Base-by-base conservation (phyloP, 1,284 basidiomycete species). In the Porodaedalea pini region DNA sequence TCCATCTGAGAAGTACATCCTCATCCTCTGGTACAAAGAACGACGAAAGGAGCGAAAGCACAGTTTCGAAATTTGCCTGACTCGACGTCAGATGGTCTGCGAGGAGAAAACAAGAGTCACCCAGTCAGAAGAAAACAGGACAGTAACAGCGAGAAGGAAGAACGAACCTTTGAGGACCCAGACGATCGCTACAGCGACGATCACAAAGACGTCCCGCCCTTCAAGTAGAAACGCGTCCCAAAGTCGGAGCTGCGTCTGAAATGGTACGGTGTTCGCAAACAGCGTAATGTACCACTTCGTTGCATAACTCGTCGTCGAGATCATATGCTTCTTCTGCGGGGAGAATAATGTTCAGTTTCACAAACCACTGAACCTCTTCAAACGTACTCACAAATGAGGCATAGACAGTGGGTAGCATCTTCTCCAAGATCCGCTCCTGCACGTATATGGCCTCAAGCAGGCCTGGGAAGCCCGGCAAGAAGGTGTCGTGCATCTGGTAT, bases 251-350 rank as follows among this genome's bases (percentile, higher is more conserved):
- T 98, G 94, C 44, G 89, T 93, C 72, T 94, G 90, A 70, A 97
- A 99, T 11, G 96, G 94, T n/a, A 99, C 86, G 1, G 90, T 90
- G 69, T 97, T 98, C 53, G 94, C 86, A 67, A 95, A 96, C 15
- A 99, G 77, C 1, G 97, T 99, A 70, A 99, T 99, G 72, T 98
- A 99, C 95, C 96, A 99, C 71, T 98, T 98, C 1, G 96, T 98
- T 31, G 94, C 96, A 71, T 96, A 99, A 15, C 92, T 86, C 39
- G 94, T 95, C 2, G 92, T 93, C 4, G 89, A 90, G 62, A 99
- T 89, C 81, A 85, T 89, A 64, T 97, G 86, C 62, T 83, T 86
- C 74, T 87, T 83, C 78, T 80, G 63, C 11, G 5, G n/a, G n/a
- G n/a, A n/a, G n/a, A n/a, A n/a, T n/a, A n/a, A n/a, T n/a, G n/a